Base-by-base conservation (phyloP, 345 rosid genomes). In the Murraya koenigii region DNA sequence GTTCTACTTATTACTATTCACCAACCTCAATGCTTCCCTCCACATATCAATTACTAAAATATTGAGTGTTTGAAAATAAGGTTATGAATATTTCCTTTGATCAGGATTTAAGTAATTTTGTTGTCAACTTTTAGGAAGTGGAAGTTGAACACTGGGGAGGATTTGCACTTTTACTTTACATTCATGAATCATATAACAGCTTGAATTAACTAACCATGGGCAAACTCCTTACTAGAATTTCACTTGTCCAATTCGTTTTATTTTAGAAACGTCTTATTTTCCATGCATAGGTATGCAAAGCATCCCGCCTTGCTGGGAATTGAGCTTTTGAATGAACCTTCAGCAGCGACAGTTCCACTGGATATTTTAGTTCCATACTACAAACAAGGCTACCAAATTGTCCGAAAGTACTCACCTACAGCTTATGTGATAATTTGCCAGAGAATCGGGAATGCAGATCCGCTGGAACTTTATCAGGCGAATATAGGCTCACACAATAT, bases 381-480 rank as follows among this genome's bases (percentile, higher is more conserved):
- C 86, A 87, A 84, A 65, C 87, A 88, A 75, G 94, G 97, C 36
- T 92, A 90, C 59, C 76, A 87, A 73, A 64, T 89, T 58, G 88
- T 92, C 22, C 90, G 92, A 36, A 85, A 88, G 75, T 72, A 87
- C 75, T 85, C 97, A 1, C 33, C 86, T 9, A 76, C 81, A 41
- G 88, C 91, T 54, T 92, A 88, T 58, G 94, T 92, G 74, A 87
- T 92, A 56, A 20, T 89, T 20, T 92, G 94, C 82, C 97, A 92
- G 81, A 87, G 94, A 85, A 90, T 92, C 7, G 97, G 97, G 86
- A 86, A 87, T 79, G 94, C 89, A 4, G 91, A 90, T 76, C 94
- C 92, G 0, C 28, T 85, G 62, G 97, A 92, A 79, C 94, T 92
- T 66, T 89, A 85, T 78, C 87, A 84, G 74, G 91, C 97, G 28